These are phyloP conservation scores for Tuber aestivum DNA, from an alignment of 495 filamentous ascomycete species.

Conservation along the genomic window DNA sequence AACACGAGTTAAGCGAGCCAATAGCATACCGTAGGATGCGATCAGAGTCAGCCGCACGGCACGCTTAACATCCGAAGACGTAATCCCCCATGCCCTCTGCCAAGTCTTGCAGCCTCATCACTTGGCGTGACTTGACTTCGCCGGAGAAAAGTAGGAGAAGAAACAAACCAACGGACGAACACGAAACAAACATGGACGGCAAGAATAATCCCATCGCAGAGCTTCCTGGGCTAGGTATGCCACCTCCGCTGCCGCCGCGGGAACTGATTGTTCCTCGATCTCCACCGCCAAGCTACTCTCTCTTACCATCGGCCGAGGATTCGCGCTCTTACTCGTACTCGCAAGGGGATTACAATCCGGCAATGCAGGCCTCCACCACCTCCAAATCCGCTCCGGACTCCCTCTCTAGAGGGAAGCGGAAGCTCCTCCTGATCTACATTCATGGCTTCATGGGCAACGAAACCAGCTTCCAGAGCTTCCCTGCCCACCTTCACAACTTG, in stretches of 20 bases:
- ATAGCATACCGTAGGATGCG: no score
- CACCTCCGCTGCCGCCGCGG: neutral
- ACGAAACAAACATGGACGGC: neutral
- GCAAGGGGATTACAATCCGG: neutral
- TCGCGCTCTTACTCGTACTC: neutral
- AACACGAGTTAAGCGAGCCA: no score
- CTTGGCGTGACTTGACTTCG: neutral
- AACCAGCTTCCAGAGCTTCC: constrained; percentile 79
- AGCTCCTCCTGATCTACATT: constrained; percentile 73
- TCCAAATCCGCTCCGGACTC: neutral
- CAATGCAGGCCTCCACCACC: neutral
- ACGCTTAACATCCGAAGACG: no score
- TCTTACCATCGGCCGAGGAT: neutral
- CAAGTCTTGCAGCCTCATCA: neutral
- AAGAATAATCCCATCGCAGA: neutral
- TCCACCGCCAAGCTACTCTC: neutral
- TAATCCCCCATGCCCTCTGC: neutral
- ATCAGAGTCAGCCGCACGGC: no score
- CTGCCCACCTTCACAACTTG: constrained; percentile 76
- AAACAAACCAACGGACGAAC: neutral
- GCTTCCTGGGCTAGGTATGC: neutral
- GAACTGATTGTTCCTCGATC: neutral
- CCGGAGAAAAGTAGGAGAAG: neutral
- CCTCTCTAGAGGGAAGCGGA: constrained; percentile 43
- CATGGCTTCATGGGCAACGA: constrained; percentile 93